Percentiles rank a stretch among this genome's conserved stretches.
Conservation (phyloP, 1,284 basidiomycete species). For the Schizophyllum amplum region DNA sequence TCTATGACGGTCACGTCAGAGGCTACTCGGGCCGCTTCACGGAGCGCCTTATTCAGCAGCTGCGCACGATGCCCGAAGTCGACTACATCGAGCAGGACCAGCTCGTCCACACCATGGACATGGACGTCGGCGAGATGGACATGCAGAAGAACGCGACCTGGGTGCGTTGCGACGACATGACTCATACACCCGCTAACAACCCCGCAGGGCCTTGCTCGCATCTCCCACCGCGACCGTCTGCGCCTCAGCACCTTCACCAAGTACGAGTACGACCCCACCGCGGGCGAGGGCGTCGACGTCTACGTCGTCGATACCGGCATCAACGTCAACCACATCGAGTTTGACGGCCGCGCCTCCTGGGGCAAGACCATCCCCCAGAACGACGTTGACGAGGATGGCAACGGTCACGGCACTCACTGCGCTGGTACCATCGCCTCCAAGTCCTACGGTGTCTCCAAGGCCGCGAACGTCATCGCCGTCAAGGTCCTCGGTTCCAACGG, state of each 20-base stretch:
- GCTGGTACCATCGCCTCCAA: slow-evolving; percentile 75
- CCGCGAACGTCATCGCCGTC: slow-evolving; percentile 88
- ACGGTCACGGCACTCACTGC: slow-evolving; percentile 76
- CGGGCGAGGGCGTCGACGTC: slow-evolving; percentile 90
- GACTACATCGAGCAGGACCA: slow-evolving; percentile 93
- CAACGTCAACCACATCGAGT: slow-evolving; percentile 81
- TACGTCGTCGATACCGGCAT: slow-evolving; percentile 85
- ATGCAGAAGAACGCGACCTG: slow-evolving; percentile 81
- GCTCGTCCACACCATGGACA: slow-evolving; percentile 54
- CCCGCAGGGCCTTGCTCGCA: slow-evolving; percentile 82
- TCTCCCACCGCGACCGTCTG: slow-evolving; percentile 82
- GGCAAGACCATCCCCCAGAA: slow-evolving; percentile 77
- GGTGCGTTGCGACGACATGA: slow-evolving; percentile 44
- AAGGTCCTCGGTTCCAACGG: slow-evolving; percentile 96
- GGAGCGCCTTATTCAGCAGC: slow-evolving; percentile 63
- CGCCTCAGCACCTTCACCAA: slow-evolving; percentile 80
- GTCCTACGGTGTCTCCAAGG: slow-evolving; percentile 93
- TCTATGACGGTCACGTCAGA: slow-evolving; percentile 65
- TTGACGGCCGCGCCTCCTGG: slow-evolving; percentile 82
- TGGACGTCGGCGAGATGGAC: slow-evolving; percentile 29
- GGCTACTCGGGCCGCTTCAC: slow-evolving; percentile 89
- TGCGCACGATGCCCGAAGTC: slow-evolving; percentile 86
- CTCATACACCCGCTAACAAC: slow-evolving; percentile 9
- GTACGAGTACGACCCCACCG: slow-evolving; percentile 72
- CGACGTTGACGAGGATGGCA: slow-evolving; percentile 71